These are phyloP conservation scores for Ogataea thermomethanolica DNA, from an alignment of 805 yeast genomes.

Conservation along the genomic window DNA sequence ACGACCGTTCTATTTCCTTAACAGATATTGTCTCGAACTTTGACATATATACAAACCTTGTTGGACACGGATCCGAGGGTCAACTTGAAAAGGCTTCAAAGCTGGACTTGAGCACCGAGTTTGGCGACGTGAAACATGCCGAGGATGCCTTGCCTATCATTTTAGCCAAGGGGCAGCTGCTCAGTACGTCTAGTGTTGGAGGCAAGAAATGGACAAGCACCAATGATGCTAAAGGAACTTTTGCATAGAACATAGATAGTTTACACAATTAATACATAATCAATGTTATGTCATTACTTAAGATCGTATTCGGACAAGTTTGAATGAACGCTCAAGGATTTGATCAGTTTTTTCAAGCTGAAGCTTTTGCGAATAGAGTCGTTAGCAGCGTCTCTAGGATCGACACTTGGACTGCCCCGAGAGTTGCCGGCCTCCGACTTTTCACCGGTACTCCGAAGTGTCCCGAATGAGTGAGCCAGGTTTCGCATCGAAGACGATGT, in stretches of 20 bases:
- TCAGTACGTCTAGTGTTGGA: conserved; percentile 31
- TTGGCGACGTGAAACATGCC: conserved; percentile 55
- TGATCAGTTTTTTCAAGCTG: conserved; percentile 16
- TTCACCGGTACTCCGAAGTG: not conserved
- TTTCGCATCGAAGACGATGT: conserved; percentile 16
- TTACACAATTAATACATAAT: conserved; percentile 1
- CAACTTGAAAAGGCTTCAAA: conserved; percentile 68
- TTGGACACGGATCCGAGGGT: conserved; percentile 69
- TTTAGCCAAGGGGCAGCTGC: conserved; percentile 55
- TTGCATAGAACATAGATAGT: not conserved
- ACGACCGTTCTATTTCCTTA: conserved; percentile 50
- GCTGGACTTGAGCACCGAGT: conserved; percentile 60
- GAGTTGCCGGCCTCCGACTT: not conserved
- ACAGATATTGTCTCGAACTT: conserved; percentile 60
- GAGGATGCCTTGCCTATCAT: conserved; percentile 54
- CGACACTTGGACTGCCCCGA: not conserved
- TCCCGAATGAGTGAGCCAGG: conserved; percentile 5
- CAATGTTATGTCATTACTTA: conserved; percentile 1
- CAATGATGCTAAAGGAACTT: conserved; percentile 40
- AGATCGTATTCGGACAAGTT: conserved; percentile 10
- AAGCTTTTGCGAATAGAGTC: conserved; percentile 14
- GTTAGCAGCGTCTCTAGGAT: not conserved
- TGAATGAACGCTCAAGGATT: conserved; percentile 16
- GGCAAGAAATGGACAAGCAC: conserved; percentile 31
- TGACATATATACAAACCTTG: conserved; percentile 58